Evolutionary conservation across 1,284 basidiomycete genomes (phyloP).

Genomic region (Mycena sp.): DNA sequence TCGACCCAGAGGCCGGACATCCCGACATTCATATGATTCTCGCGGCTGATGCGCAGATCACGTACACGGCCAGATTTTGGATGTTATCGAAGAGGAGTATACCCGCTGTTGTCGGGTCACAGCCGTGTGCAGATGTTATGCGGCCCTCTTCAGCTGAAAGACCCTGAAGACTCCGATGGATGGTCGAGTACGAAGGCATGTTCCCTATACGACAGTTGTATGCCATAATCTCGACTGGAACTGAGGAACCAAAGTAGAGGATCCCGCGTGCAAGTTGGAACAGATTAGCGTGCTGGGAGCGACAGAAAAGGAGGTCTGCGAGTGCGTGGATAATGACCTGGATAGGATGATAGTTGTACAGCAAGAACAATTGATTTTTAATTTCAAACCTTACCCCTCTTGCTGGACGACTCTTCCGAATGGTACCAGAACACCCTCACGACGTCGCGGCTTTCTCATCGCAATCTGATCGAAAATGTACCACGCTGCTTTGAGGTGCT

Average conservation of each 20-base stretch:
- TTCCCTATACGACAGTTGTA: slow-evolving; percentile 12
- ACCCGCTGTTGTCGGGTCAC: background rate
- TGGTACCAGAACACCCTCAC: background rate
- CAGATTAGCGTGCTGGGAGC: slow-evolving; percentile 10
- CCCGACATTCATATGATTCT: slow-evolving; percentile 7
- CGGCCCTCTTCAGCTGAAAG: background rate
- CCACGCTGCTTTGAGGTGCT: too few relatives aligned
- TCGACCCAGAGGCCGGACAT: slow-evolving; percentile 14
- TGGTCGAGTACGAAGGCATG: background rate
- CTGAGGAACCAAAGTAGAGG: slow-evolving; percentile 14
- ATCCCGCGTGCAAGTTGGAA: slow-evolving; percentile 3
- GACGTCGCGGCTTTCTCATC: background rate
- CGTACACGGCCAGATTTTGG: slow-evolving; percentile 1
- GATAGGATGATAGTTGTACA: background rate
- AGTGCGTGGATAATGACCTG: slow-evolving; percentile 11
- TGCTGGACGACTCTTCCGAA: background rate
- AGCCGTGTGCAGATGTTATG: background rate
- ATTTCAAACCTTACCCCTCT: background rate
- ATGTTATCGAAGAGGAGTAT: slow-evolving; percentile 6
- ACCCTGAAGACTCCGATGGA: background rate
- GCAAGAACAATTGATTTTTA: background rate
- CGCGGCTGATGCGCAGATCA: slow-evolving; percentile 3
- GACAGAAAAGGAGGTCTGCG: background rate
- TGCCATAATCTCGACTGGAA: slow-evolving; percentile 6
- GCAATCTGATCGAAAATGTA: background rate